Base-by-base conservation (phyloP, 2,329 filamentous ascomycete species). In the Colletotrichum costaricense region DNA sequence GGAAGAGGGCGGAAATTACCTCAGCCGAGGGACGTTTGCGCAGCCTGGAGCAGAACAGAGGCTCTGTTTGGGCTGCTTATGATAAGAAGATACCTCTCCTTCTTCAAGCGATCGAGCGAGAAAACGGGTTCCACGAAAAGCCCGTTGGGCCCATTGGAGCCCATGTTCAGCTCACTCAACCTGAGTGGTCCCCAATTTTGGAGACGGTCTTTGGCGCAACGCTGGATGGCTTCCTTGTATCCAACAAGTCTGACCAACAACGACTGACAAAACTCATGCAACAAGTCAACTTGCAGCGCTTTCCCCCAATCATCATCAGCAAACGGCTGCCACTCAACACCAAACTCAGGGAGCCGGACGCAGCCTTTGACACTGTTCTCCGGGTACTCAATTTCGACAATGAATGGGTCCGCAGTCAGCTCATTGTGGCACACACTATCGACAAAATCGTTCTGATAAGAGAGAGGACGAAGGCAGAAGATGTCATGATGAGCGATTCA, bases 81-180 rank as follows among this genome's bases (percentile, higher is more conserved):
- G 89, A 92, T 55, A 80, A 82, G 1, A 88, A 88, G 54, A 89
- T 97, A 78, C 86, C 88, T 1, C 83, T 86, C 2, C 88, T 98
- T 3, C 83, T 97, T 7, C 86, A 84, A 66, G 88, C 88, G n/a
- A 94, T 98, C 74, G 87, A 90, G 6, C 84, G 86, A n/a, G 94
- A 97, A 70, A 81, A 75, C 2, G 87, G 91, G 0, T 98, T 97
- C 79, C 84, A 86, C 28, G 85, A 89, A 56, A 92, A 89, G 74
- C 97, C 97, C 2, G 86, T 98, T 42, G 97, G 97, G 0, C 97
- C 97, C 0, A 86, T 98, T 16, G 97, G 95, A 35, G 86, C 91
- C 28, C 90, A 97, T 78, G 88, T 99, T 64, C 92, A 91, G 76
- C 85, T 99, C 28, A 84, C 91, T 46, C 92, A 96, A 76, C 93